Evolutionary conservation across 2,329 filamentous ascomycete genomes (phyloP).

Genomic region (Verruconis gallopava): DNA sequence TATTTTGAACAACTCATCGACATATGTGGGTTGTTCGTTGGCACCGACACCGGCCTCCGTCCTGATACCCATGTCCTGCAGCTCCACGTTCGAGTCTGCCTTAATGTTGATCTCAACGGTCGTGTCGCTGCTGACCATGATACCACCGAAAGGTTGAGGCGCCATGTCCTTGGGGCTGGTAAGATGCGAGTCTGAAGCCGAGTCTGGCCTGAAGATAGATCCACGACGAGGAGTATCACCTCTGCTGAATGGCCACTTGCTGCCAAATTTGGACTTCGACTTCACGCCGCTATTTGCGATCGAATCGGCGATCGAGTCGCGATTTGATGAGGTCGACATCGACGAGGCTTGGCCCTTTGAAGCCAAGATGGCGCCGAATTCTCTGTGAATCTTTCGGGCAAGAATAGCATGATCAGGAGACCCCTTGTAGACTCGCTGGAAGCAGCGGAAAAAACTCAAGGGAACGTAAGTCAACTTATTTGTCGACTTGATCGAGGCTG

Average conservation of each 20-base stretch:
- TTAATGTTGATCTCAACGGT: conserved; percentile 17
- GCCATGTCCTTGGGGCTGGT: not conserved
- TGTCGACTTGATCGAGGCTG: conserved; percentile 17
- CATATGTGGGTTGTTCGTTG: conserved; percentile 29
- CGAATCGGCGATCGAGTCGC: conserved; percentile 1
- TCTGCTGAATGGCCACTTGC: conserved; percentile 5
- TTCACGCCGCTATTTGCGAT: not conserved
- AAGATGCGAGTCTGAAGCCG: conserved; percentile 6
- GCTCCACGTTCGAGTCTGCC: conserved; percentile 16
- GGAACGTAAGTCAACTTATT: conserved; percentile 24
- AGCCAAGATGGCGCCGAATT: conserved; percentile 27
- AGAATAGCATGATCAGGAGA: conserved; percentile 34
- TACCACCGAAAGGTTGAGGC: conserved; percentile 20
- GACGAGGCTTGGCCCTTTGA: conserved; percentile 9
- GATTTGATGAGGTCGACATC: not conserved
- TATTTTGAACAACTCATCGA: conserved; percentile 23
- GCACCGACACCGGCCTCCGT: conserved; percentile 22
- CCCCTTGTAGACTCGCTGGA: conserved; percentile 30
- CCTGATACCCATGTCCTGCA: conserved; percentile 22
- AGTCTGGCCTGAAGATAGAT: conserved; percentile 1
- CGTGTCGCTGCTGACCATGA: conserved; percentile 26
- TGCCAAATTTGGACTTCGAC: not conserved
- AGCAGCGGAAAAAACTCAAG: conserved; percentile 31
- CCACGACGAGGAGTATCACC: not conserved
- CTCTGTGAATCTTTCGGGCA: conserved; percentile 31